These are phyloP conservation scores for Boletales sp. DNA, from an alignment of 768 basidiomycete species.

Conservation along the genomic window DNA sequence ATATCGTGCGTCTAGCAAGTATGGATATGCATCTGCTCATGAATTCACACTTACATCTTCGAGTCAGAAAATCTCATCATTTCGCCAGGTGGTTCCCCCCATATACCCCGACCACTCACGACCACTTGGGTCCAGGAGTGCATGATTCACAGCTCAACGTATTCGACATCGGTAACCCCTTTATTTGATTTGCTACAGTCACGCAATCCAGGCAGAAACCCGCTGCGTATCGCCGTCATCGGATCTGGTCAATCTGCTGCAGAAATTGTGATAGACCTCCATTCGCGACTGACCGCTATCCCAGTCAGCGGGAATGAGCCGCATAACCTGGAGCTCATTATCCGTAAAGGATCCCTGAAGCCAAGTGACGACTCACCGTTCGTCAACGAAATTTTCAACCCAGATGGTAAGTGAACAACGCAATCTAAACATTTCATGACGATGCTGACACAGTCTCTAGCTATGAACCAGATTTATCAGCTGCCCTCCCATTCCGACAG, in stretches of 20 bases:
- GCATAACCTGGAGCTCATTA: constrained; percentile 49
- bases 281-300: constrained; percentile 35
- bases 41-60: neutral
- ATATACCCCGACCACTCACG: constrained; percentile 37
- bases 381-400: constrained; percentile 54
- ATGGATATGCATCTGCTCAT: constrained; percentile 17
- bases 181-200: constrained; percentile 31
- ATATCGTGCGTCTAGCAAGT: constrained; percentile 37
- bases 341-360: constrained; percentile 47
- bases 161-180: constrained; percentile 35
- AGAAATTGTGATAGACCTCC: constrained; percentile 45
- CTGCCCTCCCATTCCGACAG: constrained; percentile 35
- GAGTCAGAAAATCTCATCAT: constrained; percentile 44
- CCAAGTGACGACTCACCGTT: constrained; percentile 53
- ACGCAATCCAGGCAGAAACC: constrained; percentile 9
- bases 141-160: constrained; percentile 44
- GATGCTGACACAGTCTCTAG: constrained; percentile 20
- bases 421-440: neutral
- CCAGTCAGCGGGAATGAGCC: constrained; percentile 16
- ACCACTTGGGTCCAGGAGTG: constrained; percentile 30
- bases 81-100: constrained; percentile 47
- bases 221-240: constrained; percentile 42
- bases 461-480: constrained; percentile 39
- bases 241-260: constrained; percentile 49
- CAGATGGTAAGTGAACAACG: constrained; percentile 33